Conservation (phyloP, 83 land plant species). For the Isoetes engelmannii region DNA sequence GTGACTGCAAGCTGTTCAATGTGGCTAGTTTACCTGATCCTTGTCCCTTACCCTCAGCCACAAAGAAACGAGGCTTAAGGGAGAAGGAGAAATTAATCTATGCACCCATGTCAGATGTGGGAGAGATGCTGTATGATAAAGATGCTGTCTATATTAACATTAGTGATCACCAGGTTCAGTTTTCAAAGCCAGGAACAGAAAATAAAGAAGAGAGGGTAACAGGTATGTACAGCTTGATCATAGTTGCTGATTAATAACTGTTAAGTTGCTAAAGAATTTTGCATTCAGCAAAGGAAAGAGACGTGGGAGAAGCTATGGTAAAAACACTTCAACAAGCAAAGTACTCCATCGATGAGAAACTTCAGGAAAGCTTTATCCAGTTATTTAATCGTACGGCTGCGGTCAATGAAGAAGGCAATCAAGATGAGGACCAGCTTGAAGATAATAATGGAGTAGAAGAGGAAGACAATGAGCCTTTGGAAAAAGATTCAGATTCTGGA, state of each 20-base stretch:
- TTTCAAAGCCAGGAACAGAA: constrained; percentile 49
- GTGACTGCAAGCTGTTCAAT: constrained; percentile 60
- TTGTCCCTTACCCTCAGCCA: constrained; percentile 95
- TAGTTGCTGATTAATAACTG: background rate
- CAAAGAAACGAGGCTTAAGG: constrained; percentile 86
- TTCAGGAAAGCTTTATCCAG: constrained; percentile 68
- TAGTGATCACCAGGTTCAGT: constrained; percentile 88
- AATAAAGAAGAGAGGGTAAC: constrained; percentile 27
- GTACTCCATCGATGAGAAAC: constrained; percentile 78
- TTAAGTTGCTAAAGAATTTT: background rate
- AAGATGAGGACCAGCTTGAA: constrained; percentile 10
- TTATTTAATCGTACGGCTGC: constrained; percentile 52
- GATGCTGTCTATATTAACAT: constrained; percentile 97
- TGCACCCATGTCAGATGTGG: constrained; percentile 98
- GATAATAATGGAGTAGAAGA: constrained; percentile 19
- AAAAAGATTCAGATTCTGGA: background rate
- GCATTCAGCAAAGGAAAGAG: constrained; percentile 45
- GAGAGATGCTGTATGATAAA: constrained; percentile 92
- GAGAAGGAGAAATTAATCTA: constrained; percentile 93
- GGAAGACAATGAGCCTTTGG: constrained; percentile 5
- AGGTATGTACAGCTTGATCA: background rate
- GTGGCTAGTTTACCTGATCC: constrained; percentile 78
- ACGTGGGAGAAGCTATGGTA: constrained; percentile 78
- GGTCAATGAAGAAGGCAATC: constrained; percentile 12
- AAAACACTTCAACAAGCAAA: constrained; percentile 86